A percentile compares a stretch with the other conserved stretches of the same genome.
phyloP scores from a whole-genome alignment of 192 early-diverging fungal species.

The Coemansia sp. region DNA sequence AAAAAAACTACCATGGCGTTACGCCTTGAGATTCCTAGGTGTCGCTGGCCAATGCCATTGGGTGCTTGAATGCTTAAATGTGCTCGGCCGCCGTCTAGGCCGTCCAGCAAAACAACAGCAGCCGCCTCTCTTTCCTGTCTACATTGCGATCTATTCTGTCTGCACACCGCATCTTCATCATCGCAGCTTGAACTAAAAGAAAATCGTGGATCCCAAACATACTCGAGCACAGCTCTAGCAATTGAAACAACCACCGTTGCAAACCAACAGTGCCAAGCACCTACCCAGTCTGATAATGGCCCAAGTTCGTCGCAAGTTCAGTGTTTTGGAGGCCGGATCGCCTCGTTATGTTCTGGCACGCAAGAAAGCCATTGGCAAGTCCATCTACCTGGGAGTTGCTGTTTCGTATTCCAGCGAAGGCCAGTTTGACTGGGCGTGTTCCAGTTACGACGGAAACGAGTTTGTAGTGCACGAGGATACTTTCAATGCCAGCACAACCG shows the following conservation, averaged over 20 bases:
- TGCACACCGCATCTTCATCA: neutral
- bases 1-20: neutral
- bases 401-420: conserved; percentile 33
- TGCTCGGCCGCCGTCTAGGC: neutral
- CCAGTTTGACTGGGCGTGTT: conserved; percentile 60
- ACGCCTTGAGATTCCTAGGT: neutral
- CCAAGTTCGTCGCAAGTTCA: conserved; percentile 47
- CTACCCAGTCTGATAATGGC: conserved; percentile 19
- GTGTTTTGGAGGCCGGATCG: conserved; percentile 48
- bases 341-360: conserved; percentile 54
- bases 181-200: neutral
- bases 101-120: neutral
- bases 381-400: conserved; percentile 52
- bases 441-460: conserved; percentile 70
- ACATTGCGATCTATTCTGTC: neutral
- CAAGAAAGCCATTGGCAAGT: conserved; percentile 50
- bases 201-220: neutral
- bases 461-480: conserved; percentile 60
- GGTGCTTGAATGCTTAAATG: conserved; percentile 7
- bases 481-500: conserved; percentile 21
- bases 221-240: neutral
- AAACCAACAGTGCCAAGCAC: neutral
- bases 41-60: conserved; percentile 6
- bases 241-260: neutral
- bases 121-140: conserved; percentile 6